Evolutionary conservation across 352 stramenopile species (phyloP).

Genomic region (Phytophthora pluvialis): DNA sequence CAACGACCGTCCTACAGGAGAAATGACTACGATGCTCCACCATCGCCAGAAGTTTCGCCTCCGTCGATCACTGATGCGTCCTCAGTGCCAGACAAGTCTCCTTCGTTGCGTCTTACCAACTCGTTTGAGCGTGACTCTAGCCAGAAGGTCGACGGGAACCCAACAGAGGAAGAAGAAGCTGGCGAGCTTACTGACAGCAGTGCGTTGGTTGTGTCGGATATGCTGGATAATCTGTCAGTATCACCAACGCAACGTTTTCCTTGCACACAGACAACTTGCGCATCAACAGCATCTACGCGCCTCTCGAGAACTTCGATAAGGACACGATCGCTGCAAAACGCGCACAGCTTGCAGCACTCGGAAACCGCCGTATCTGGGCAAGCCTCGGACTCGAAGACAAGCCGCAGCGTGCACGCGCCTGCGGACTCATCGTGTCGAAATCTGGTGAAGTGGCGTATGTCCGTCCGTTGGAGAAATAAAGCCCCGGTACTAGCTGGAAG

Average conservation of each 20-base stretch:
- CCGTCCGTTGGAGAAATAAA: slow-evolving; percentile 65
- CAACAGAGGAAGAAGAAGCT: slow-evolving; percentile 69
- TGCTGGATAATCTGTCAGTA: not conserved
- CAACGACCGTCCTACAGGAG: slow-evolving; percentile 82
- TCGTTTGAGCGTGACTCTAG: slow-evolving; percentile 60
- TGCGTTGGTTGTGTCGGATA: slow-evolving; percentile 31
- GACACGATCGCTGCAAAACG: slow-evolving; percentile 84
- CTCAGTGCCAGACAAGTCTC: slow-evolving; percentile 49
- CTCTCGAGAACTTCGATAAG: slow-evolving; percentile 80
- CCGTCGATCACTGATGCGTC: slow-evolving; percentile 37
- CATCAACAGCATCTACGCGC: slow-evolving; percentile 73
- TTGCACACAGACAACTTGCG: slow-evolving; percentile 58
- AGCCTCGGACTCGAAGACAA: slow-evolving; percentile 88
- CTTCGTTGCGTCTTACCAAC: slow-evolving; percentile 40
- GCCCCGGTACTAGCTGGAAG: not conserved
- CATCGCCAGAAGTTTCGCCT: slow-evolving; percentile 54
- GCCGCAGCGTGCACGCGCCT: slow-evolving; percentile 52
- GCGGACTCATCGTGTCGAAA: slow-evolving; percentile 76
- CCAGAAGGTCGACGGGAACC: slow-evolving; percentile 35
- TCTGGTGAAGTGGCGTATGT: slow-evolving; percentile 79
- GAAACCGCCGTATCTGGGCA: slow-evolving; percentile 85
- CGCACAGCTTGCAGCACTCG: slow-evolving; percentile 70
- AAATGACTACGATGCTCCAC: slow-evolving; percentile 83
- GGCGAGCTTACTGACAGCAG: slow-evolving; percentile 71
- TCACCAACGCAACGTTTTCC: slow-evolving; percentile 6